Base-by-base conservation (phyloP, 495 filamentous ascomycete species). In the Lasiosphaeria hispida region DNA sequence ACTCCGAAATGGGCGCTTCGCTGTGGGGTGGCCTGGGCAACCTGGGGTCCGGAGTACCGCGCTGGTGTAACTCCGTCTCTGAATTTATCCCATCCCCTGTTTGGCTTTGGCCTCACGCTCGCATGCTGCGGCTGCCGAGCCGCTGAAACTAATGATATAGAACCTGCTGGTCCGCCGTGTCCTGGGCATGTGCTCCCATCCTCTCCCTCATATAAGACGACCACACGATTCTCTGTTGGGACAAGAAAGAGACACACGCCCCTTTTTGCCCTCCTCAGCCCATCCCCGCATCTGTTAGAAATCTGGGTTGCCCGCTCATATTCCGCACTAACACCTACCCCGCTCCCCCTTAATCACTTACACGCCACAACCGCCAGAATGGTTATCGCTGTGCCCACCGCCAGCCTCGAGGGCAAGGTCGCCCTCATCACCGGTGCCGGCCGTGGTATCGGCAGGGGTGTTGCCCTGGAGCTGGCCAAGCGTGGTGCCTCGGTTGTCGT, bases 401-500 rank as follows among this genome's bases (percentile, higher is more conserved):
- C 69, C 48, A 68, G 64, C 63, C 61, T 89, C 36, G 78, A 82
- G 55, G 84, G 84, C 65, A 88, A 87, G 72, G 85, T 90, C 60
- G 87, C 87, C 47, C 78, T 91, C 35, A 78, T 92, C 58, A 92
- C 89, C 15, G 89, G 87, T 14, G 81, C 82, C 61, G 81, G 84
- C 30, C 85, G 87, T 11, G 88, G 88, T 38, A 91, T 93, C 66
- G 89, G 89, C 49, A 77, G 80, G 14, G 87, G 85, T 34, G 88
- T 90, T 59, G 89, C 88, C 37, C 79, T 90, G 15, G 89, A 91
- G 70, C 85, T 93, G 42, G 89, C 82, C 59, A 80, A 80, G 61
- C 84, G 86, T 61, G 87, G 87, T 7, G 85, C 86, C 44, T 84
- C 80, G 45, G 83, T 93, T 30, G 80, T 89, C 39, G 80, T 93